Base-by-base conservation (phyloP, 305 asterid species). In the Rubia peregrina region DNA sequence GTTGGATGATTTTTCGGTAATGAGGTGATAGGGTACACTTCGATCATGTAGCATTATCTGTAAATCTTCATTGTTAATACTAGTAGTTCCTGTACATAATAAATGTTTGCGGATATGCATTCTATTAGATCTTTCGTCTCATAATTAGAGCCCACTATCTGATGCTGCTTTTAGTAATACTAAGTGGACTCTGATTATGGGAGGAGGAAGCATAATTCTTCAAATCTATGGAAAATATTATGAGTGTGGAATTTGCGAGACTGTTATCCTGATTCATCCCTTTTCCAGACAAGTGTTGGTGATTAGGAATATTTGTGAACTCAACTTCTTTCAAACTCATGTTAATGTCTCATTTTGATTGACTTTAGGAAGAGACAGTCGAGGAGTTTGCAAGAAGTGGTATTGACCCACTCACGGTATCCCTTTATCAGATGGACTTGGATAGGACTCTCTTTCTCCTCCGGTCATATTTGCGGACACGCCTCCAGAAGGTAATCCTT, bases 351-450 rank as follows among this genome's bases (percentile, higher is more conserved):
- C 14, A 49, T 40, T 42, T 62, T 65, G 53, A 53, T 14, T n/a
- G 14, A 59, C 70, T 80, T 57, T 62, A 92, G 97, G 97, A 92
- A 84, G 96, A 87, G 72, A 86, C 80, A 73, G 86, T 88, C 67
- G 96, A 81, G 11, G 90, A 88, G 41, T 84, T 78, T 66, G 82
- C 74, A 69, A 79, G 72, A 21, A 86, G 61, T 71, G 96, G 88
- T 26, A 85, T 76, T 46, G 98, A 93, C 75, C 97, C 96, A 3
- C 85, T 93, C 56, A 89, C 90, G 0, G 84, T 87, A 44, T 93
- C 96, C 53, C 98, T 92, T 72, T 87, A 89, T 83, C 92, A 89
- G 84, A 88, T 89, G 96, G 98, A 93, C 83, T 75, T 91, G 82
- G 96, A 93, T 70, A 83, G 97, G 75, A 89, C 91, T 49, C 76